A percentile compares a stretch with the other conserved stretches of the same genome.
These are phyloP conservation scores for Entoloma clypeatum DNA, from an alignment of 1,284 basidiomycete species.

Conservation along the genomic window DNA sequence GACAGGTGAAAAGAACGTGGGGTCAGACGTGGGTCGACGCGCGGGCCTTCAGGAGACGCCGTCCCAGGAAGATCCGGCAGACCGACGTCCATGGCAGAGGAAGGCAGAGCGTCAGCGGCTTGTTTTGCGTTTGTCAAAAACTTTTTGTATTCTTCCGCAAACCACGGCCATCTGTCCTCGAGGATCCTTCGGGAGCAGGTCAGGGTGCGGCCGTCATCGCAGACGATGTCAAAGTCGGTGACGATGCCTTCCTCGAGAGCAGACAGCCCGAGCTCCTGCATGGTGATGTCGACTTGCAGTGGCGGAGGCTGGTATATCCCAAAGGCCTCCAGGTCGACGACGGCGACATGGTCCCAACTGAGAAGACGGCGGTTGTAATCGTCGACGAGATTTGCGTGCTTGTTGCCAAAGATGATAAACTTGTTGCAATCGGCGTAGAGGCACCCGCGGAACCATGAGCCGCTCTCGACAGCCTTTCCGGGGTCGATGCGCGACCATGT, in stretches of 20 bases:
- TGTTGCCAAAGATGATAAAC: slow-evolving; percentile 87
- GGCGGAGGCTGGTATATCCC: slow-evolving; percentile 88
- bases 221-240: slow-evolving; percentile 87
- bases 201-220: slow-evolving; percentile 84
- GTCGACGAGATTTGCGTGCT: slow-evolving; percentile 80
- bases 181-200: slow-evolving; percentile 79
- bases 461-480: slow-evolving; percentile 69
- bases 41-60: slow-evolving; percentile 40
- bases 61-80: slow-evolving; percentile 56
- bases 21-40: slow-evolving; percentile 70
- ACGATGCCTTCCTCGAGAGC: slow-evolving; percentile 74
- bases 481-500: slow-evolving; percentile 85
- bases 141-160: slow-evolving; percentile 65
- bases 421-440: slow-evolving; percentile 78
- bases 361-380: slow-evolving; percentile 89
- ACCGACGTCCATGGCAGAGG: slow-evolving; percentile 52
- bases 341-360: slow-evolving; percentile 88
- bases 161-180: slow-evolving; percentile 92
- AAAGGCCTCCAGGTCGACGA: slow-evolving; percentile 89
- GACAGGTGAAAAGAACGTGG: slow-evolving; percentile 79
- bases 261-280: slow-evolving; percentile 75
- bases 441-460: slow-evolving; percentile 88
- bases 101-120: slow-evolving; percentile 54
- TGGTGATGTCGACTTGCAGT: slow-evolving; percentile 61
- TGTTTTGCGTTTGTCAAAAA: slow-evolving; percentile 54